Base-by-base conservation (phyloP, 2,329 filamentous ascomycete species). In the Arthroderma sp. region DNA sequence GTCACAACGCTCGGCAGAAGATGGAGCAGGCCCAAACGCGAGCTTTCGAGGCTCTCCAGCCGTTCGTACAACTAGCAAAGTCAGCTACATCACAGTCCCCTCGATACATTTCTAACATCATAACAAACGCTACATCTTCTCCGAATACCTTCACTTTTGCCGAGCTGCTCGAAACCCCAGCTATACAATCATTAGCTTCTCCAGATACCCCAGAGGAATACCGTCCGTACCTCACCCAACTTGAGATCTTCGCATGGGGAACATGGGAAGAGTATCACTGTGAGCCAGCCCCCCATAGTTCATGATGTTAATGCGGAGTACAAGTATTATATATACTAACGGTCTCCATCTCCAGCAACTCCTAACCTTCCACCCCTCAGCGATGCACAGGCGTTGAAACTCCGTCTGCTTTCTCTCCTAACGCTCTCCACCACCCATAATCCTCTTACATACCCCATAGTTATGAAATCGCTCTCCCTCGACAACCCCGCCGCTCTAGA, bases 81-180 rank as follows among this genome's bases (percentile, higher is more conserved):
- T 84, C 86, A 7, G 86, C 85, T 50, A 85, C 61, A 40, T 58
- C 61, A 11, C 57, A 78, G 5, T 86, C 87, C 7, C 81, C 86
- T 36, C 81, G 84, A 54, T 85, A 87, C 47, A 83, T 88, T 36
- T 81, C 84, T 57, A 87, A 94, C 61, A 77, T 96, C 44, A 77
- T 96, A 61, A 78, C 74, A 38, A 85, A 87, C 65, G 91, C 88
- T 49, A 96, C 87, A 42, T 87, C 86, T n/a, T 81, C 81, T 45
- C 79, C 84, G 29, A 85, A 87, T 64, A 94, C 88, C 52, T 98
- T 82, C 64, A 75, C 96, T 66, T 98, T 98, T 69, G 78, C 84
- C 53, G 89, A 96, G 67, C 80, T 98, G n/a, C 79, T 98, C 33
- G 75, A 83, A 55, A 79, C 80, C 1, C 78, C 84, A 0, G 79